A percentile compares a stretch with the other conserved stretches of the same genome.
Evolutionary conservation across 768 basidiomycete species (phyloP).

Genomic region (Filobasidium floriforme): DNA sequence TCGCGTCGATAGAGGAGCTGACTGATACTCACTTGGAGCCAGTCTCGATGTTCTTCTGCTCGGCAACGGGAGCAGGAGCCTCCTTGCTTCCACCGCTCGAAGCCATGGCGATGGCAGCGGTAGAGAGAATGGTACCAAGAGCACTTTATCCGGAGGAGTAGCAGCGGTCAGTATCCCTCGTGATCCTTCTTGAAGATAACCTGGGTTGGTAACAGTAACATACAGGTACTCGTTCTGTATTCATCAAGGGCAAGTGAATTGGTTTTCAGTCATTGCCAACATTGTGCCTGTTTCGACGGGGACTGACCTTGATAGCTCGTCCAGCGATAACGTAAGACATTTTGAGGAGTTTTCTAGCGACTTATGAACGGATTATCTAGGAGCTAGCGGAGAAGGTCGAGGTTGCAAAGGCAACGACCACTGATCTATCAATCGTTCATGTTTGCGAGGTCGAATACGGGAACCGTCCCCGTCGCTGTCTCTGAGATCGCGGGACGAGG

Average conservation of each 20-base stretch:
- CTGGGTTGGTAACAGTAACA: constrained; percentile 8
- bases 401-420: too few species aligned
- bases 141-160: constrained; percentile 26
- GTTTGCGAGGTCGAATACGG: too few species aligned
- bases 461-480: too few species aligned
- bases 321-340: constrained; percentile 46
- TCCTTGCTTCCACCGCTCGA: constrained; percentile 30
- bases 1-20: not conserved
- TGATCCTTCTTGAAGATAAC: not conserved
- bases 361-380: not conserved
- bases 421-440: too few species aligned
- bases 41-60: constrained; percentile 23
- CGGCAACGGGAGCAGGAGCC: constrained; percentile 19
- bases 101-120: constrained; percentile 32
- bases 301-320: constrained; percentile 42
- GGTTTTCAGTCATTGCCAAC: not conserved
- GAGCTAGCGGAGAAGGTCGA: not conserved
- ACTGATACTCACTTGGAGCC: constrained; percentile 25
- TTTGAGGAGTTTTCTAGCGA: constrained; percentile 10
- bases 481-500: too few species aligned
- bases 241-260: constrained; percentile 3
- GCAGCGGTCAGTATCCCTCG: not conserved
- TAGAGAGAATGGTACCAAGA: constrained; percentile 39
- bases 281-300: not conserved
- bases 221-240: constrained; percentile 46